phyloP scores from a whole-genome alignment of 805 yeast species.

The Candida patagonica region DNA sequence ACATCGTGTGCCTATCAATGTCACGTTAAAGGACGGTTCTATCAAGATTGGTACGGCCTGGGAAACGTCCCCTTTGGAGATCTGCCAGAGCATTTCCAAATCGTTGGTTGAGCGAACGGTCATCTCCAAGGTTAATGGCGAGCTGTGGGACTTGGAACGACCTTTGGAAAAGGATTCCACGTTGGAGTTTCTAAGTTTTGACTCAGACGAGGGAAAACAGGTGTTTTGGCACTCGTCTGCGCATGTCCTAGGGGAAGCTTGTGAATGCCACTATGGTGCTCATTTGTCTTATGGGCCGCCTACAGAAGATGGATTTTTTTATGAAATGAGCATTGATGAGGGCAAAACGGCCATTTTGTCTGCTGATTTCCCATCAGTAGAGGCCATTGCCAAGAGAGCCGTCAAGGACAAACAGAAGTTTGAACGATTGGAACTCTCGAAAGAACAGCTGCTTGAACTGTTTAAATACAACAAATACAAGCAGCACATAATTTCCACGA shows the following conservation, averaged over 20 bases:
- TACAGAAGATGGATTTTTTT: slow-evolving; percentile 94
- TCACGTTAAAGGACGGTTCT: slow-evolving; percentile 83
- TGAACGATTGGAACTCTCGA: slow-evolving; percentile 85
- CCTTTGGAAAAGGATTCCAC: slow-evolving; percentile 67
- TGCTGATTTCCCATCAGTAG: slow-evolving; percentile 75
- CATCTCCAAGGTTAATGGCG: slow-evolving; percentile 83
- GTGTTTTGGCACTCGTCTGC: slow-evolving; percentile 99
- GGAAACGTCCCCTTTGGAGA: slow-evolving; percentile 84
- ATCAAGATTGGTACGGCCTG: slow-evolving; percentile 69
- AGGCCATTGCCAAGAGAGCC: slow-evolving; percentile 77
- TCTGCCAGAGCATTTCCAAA: slow-evolving; percentile 77
- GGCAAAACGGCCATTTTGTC: slow-evolving; percentile 72
- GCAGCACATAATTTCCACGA: slow-evolving; percentile 73
- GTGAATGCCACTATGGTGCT: slow-evolving; percentile 93
- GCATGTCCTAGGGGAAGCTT: slow-evolving; percentile 94
- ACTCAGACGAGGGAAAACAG: slow-evolving; percentile 84
- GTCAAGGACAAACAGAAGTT: slow-evolving; percentile 93
- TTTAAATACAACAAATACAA: slow-evolving; percentile 93
- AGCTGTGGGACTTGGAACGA: slow-evolving; percentile 91
- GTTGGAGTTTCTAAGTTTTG: slow-evolving; percentile 83
- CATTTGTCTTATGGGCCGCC: slow-evolving; percentile 95
- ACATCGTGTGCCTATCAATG: slow-evolving; percentile 55
- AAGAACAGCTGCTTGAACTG: slow-evolving; percentile 87
- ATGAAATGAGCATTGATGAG: slow-evolving; percentile 80
- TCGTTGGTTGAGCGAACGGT: slow-evolving; percentile 84